Evolutionary conservation across 2,329 filamentous ascomycete species (phyloP), one percentile per base, ranked within the genome.

Genomic region (Fusarium continuum): DNA sequence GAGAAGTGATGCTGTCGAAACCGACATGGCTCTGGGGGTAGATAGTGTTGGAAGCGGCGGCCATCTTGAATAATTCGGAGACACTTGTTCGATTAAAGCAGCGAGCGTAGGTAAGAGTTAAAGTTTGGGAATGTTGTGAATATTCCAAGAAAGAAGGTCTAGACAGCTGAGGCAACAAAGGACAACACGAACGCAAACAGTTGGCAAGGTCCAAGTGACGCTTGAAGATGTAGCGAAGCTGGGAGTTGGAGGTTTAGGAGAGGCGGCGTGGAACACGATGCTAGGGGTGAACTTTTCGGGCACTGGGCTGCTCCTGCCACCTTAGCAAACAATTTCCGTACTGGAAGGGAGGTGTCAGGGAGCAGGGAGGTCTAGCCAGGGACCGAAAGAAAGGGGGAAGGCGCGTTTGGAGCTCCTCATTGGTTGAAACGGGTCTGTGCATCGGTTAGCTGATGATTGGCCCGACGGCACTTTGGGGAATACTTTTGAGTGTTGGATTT

Each of bases 1-100:
- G 95, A 71, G 90, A 93, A 73, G 95, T 99, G 86, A 99, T 99
- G 85, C 93, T 97, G 85, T 99, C 95, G 85, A 99, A 99, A 88
- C 95, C 95, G 80, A 99, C 95, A 86, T 98, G 95, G 90, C 90
- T 96, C 79, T 95, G 90, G 76, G 95, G 95, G 81, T 92, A 95
- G 78, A 90, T 87, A 75, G 88, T 88, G 74, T 87, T 82, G 75
- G 88, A 77, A 86, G 91, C 89, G 78, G 81, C 79, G 68, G 81
- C 80, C 81, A 83, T 85, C 72, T 76, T 82, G 75, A 74, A 68
- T 51, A 47, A 59, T 48, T 61, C 52, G 53, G 60, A 49, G 62
- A 65, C 50, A 62, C 57, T 61, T 66, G 58, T 67, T 67, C 55
- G 68, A 64, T 70, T 72, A 71, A 68, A 71, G 69, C 62, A 72